Evolutionary conservation across 345 rosid genomes (phyloP), one percentile per base, ranked within the genome.

Genomic region (Diplotaxis tenuifolia): DNA sequence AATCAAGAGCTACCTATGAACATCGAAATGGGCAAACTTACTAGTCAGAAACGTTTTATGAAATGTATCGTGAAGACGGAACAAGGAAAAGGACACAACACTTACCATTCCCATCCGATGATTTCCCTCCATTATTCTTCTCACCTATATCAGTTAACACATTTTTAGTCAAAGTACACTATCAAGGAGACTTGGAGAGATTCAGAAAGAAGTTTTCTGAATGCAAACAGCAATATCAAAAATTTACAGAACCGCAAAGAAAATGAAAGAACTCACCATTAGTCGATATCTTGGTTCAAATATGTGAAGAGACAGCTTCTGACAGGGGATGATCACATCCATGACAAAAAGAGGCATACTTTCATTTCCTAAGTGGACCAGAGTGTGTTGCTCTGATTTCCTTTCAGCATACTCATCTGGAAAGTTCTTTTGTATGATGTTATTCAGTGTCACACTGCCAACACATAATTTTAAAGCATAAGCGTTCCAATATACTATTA

Each of bases 111-210:
- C 99, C 96, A 95, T 91, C 54, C 97, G 89, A 69, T 80, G 96
- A 78, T 89, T 89, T 60, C 99, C 99, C 78, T 95, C 95, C 99
- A 95, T 89, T 84, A 88, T 85, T 78, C 99, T 89, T 83, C 99
- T 88, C 55, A 91, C 93, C 97, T 78, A 56, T 72, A 61, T 62
- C 59, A 68, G 71, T 67, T 58, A 23, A 18, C 45, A 31, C 53
- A 77, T 22, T 45, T n/a, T 76, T 58, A 65, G 71, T 65, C 15
- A 71, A 65, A 8, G 29, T 45, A 69, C 28, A 74, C 20, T 34
- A 22, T 22, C 47, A 42, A 72, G 23, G 63, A 53, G n/a, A 53
- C 25, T 4, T 19, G 14, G 12, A 38, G 9, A 19, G 49, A 53
- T 9, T 64, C 57, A 10, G 11, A 28, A 56, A 34, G 9, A 60